Percentiles rank a stretch among this genome's conserved stretches.
Conservation (phyloP, 2,329 filamentous ascomycete species). For the Penicillium sp. region DNA sequence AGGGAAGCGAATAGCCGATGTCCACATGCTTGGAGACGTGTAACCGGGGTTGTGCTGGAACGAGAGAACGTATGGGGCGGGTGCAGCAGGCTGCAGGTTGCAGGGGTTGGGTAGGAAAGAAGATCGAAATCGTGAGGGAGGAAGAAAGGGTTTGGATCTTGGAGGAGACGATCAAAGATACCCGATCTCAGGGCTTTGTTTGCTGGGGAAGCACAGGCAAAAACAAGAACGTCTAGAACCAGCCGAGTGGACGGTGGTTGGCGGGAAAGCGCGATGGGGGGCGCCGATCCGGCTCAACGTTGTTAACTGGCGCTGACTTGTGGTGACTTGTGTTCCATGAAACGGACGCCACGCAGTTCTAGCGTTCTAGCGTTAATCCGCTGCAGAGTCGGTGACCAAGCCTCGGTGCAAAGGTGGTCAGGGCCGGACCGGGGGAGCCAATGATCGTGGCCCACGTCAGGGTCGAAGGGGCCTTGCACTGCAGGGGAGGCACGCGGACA, state of each 20-base stretch:
- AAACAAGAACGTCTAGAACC: constrained; percentile 27
- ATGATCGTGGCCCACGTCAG: constrained; percentile 33
- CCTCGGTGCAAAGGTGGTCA: constrained; percentile 24
- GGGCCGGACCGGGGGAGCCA: constrained; percentile 21
- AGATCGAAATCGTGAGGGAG: neutral
- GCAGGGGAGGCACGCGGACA: constrained; percentile 22
- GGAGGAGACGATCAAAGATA: constrained; percentile 3
- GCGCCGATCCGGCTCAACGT: constrained; percentile 29
- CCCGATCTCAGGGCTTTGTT: constrained; percentile 19
- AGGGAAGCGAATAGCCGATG: constrained; percentile 33
- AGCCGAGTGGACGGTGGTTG: constrained; percentile 19
- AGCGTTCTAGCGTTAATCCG: constrained; percentile 13
- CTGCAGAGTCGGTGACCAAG: constrained; percentile 28
- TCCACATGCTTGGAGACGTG: constrained; percentile 34
- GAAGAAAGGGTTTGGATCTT: neutral
- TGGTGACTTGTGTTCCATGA: constrained; percentile 15
- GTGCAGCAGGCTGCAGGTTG: neutral
- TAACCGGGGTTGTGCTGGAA: constrained; percentile 7
- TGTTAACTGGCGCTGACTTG: constrained; percentile 4
- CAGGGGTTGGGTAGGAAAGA: constrained; percentile 2
- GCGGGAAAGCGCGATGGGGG: constrained; percentile 19
- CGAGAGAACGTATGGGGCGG: constrained; percentile 11
- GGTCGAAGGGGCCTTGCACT: constrained; percentile 19
- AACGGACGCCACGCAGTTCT: constrained; percentile 5
- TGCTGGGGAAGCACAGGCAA: constrained; percentile 11